A percentile compares a stretch with the other conserved stretches of the same genome.
Evolutionary conservation across 805 yeast species (phyloP).

Genomic region (Metschnikowia bowlesiae): DNA sequence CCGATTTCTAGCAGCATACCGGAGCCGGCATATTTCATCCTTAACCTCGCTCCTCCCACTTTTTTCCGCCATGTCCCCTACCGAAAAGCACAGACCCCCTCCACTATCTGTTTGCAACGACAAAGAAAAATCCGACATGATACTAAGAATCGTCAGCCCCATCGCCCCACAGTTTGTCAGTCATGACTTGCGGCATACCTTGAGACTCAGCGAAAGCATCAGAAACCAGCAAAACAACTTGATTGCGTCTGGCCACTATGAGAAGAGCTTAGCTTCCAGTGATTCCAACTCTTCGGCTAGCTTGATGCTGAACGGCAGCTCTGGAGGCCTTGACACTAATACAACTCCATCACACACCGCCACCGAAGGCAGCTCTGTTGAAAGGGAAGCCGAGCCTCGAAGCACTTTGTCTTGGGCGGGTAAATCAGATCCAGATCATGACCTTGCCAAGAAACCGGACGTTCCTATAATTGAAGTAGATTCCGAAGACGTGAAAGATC

Average conservation of each 20-base stretch:
- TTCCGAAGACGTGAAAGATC: neutral
- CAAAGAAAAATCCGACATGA: constrained; percentile 11
- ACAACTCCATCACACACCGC: neutral
- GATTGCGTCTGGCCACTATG: constrained; percentile 12
- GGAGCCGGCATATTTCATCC: constrained; percentile 1
- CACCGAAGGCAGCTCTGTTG: neutral
- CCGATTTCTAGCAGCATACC: neutral
- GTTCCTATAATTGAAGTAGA: neutral
- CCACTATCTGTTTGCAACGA: constrained; percentile 12
- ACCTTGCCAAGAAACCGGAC: neutral
- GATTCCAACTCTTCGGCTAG: neutral
- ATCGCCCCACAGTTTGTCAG: constrained; percentile 12
- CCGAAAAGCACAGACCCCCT: constrained; percentile 13
- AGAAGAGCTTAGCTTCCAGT: neutral
- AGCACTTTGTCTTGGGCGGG: neutral
- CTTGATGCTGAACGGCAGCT: constrained; percentile 3
- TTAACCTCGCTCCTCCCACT: neutral
- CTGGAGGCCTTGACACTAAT: neutral
- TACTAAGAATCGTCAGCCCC: constrained; percentile 15
- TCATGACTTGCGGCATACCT: constrained; percentile 15
- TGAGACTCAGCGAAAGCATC: constrained; percentile 14
- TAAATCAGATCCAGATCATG: neutral
- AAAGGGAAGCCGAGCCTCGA: neutral
- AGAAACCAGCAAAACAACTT: constrained; percentile 16
- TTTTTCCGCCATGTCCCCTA: constrained; percentile 8